phyloP scores from a whole-genome alignment of 2,329 filamentous ascomycete genomes.

The Chrysoporthe puriensis region DNA sequence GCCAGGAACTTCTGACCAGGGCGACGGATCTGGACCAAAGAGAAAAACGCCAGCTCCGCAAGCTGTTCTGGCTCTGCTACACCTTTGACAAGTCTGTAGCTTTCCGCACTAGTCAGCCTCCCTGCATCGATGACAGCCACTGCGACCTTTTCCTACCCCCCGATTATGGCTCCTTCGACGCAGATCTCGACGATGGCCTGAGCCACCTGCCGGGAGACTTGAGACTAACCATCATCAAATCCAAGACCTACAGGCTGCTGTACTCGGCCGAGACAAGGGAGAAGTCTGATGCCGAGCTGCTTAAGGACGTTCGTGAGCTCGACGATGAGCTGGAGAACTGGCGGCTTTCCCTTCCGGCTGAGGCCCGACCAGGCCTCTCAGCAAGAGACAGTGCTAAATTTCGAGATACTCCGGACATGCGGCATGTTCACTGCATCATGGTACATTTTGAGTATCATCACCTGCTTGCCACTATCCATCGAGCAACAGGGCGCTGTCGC shows the following conservation, averaged over 20 bases:
- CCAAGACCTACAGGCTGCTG: slow-evolving; percentile 50
- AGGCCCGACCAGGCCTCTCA: slow-evolving; percentile 51
- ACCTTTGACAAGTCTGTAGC: slow-evolving; percentile 58
- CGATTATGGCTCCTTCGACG: slow-evolving; percentile 35
- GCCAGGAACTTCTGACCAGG: slow-evolving; percentile 7
- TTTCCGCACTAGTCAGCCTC: slow-evolving; percentile 56
- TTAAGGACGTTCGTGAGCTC: slow-evolving; percentile 58
- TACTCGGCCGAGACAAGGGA: slow-evolving; percentile 52
- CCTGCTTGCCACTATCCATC: slow-evolving; percentile 59
- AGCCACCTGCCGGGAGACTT: slow-evolving; percentile 52
- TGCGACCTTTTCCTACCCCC: slow-evolving; percentile 56
- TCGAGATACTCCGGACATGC: not conserved
- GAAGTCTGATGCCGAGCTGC: slow-evolving; percentile 59
- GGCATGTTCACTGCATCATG: slow-evolving; percentile 26
- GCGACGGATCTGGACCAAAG: slow-evolving; percentile 30
- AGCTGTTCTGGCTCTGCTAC: slow-evolving; percentile 60
- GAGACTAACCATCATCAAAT: slow-evolving; percentile 55
- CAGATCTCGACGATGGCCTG: slow-evolving; percentile 32
- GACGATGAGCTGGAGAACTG: slow-evolving; percentile 61
- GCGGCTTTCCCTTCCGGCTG: slow-evolving; percentile 51
- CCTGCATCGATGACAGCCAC: slow-evolving; percentile 52
- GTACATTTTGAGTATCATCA: slow-evolving; percentile 56
- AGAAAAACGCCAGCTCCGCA: slow-evolving; percentile 40
- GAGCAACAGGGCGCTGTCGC: slow-evolving; percentile 55
- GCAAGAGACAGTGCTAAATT: not conserved